Percentiles rank a stretch among this genome's conserved stretches.
phyloP scores from a whole-genome alignment of 2,329 filamentous ascomycete species.

The Fusarium sp. region DNA sequence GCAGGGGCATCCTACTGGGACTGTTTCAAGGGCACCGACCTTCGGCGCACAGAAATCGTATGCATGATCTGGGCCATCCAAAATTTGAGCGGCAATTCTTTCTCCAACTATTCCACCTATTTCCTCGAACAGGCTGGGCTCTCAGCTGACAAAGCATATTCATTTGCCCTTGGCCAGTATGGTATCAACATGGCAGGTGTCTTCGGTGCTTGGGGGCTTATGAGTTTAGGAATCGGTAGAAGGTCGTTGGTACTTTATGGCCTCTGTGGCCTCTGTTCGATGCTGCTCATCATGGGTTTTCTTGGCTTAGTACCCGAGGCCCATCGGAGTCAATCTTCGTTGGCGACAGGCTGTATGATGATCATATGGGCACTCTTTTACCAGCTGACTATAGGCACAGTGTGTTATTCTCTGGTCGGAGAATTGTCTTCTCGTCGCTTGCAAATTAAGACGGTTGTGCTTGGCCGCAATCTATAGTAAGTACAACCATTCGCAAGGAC shows the following conservation, averaged over 20 bases:
- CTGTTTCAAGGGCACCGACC: constrained; percentile 83
- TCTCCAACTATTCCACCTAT: constrained; percentile 74
- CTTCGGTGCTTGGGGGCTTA: constrained; percentile 83
- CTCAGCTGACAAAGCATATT: constrained; percentile 62
- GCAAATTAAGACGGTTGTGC: constrained; percentile 90
- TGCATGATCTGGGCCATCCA: constrained; percentile 74
- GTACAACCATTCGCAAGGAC: constrained; percentile 43
- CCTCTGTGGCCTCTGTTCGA: constrained; percentile 75
- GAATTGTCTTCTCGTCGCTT: constrained; percentile 85
- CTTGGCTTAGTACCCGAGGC: constrained; percentile 75
- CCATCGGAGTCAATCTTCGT: constrained; percentile 69
- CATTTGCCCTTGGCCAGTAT: constrained; percentile 72
- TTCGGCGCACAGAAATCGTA: constrained; percentile 79
- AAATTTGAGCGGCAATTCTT: constrained; percentile 71
- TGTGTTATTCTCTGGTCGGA: constrained; percentile 88
- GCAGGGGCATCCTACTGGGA: constrained; percentile 79
- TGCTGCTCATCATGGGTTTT: constrained; percentile 88
- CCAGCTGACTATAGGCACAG: constrained; percentile 87
- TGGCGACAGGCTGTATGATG: constrained; percentile 89
- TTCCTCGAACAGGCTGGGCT: constrained; percentile 71
- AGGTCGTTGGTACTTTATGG: constrained; percentile 81
- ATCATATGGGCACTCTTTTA: constrained; percentile 84
- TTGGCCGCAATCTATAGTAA: constrained; percentile 81
- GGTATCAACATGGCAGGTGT: constrained; percentile 83
- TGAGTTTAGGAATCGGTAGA: constrained; percentile 79